Conservation (phyloP, 179 eudicot species). For the Beta lomatogona region DNA sequence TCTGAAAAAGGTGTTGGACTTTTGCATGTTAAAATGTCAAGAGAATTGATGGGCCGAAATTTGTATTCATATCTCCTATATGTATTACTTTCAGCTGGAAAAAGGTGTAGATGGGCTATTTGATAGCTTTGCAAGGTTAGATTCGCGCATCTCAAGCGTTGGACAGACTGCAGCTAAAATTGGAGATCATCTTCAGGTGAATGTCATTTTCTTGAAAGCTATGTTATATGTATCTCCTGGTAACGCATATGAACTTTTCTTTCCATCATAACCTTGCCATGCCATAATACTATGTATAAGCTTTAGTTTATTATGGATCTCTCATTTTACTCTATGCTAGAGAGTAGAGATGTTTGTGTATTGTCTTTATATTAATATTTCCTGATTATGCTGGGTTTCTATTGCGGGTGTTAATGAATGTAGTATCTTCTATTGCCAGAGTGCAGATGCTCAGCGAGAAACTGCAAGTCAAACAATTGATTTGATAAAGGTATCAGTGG, state of each 20-base stretch:
- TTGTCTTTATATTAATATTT: background rate
- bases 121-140: slow-evolving; percentile 59
- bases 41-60: background rate
- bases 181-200: slow-evolving; percentile 60
- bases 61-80: slow-evolving; percentile 4
- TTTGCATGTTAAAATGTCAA: slow-evolving; percentile 1
- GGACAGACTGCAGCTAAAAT: slow-evolving; percentile 64
- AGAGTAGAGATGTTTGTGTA: background rate
- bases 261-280: too few relatives aligned
- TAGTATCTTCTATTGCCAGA: slow-evolving; percentile 50
- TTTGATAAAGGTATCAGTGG: slow-evolving; percentile 77
- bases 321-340: background rate
- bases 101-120: slow-evolving; percentile 79
- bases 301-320: background rate
- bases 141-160: slow-evolving; percentile 59
- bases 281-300: background rate
- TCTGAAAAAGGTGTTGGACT: background rate
- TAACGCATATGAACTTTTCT: background rate
- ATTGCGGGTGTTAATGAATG: slow-evolving; percentile 7
- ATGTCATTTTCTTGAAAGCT: background rate
- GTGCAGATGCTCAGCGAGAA: slow-evolving; percentile 99
- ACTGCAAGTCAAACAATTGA: slow-evolving; percentile 96
- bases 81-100: slow-evolving; percentile 65
- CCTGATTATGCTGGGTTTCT: slow-evolving; percentile 6
- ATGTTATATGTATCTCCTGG: background rate